Evolutionary conservation across 192 early-diverging fungal genomes (phyloP), one percentile per base, ranked within the genome.

Genomic region (Helicostylum pulchrum): DNA sequence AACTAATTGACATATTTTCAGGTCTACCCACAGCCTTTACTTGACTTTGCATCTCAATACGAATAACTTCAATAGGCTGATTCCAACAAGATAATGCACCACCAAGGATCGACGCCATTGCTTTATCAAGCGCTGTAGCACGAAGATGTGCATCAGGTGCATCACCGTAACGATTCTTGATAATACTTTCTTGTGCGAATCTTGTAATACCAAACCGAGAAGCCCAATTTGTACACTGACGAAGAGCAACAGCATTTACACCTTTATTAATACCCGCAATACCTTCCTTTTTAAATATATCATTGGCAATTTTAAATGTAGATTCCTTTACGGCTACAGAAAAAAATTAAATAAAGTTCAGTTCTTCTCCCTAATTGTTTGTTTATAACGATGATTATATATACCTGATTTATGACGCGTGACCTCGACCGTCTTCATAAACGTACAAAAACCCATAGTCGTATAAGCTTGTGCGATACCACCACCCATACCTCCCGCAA

Each of bases 391-490:
- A n/a, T n/a, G n/a, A 26, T 39, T 39, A 9, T 65, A 21, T 42
- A 10, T 60, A 67, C 66, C 82, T 42, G 82, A 78, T 81, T 98
- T 98, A 82, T 93, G 92, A 49, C 95, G 88, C 7, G 97, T 99
- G 34, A 99, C 95, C 67, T 99, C 97, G n/a, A 92, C 91, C 3
- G 96, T 97, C 83, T 95, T 94, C 96, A 98, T 97, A 78, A 97
- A 97, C 0, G 96, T 99, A 77, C 95, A 97, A 80, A 97, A 97
- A n/a, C 97, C 97, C 97, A 99, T 99, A 20, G 97, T 99, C 48
- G 94, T 89, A 81, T 97, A 99, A 0, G 95, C 94, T 82, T 96
- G 94, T 17, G 91, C 90, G 34, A 96, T 78, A 68, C 97, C 97
- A 61, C 95, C 97, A 54, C 83, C 93, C 85, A 97, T 93, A 19